These are phyloP conservation scores for Astraeus odoratus DNA, from an alignment of 768 basidiomycete species.

Conservation along the genomic window DNA sequence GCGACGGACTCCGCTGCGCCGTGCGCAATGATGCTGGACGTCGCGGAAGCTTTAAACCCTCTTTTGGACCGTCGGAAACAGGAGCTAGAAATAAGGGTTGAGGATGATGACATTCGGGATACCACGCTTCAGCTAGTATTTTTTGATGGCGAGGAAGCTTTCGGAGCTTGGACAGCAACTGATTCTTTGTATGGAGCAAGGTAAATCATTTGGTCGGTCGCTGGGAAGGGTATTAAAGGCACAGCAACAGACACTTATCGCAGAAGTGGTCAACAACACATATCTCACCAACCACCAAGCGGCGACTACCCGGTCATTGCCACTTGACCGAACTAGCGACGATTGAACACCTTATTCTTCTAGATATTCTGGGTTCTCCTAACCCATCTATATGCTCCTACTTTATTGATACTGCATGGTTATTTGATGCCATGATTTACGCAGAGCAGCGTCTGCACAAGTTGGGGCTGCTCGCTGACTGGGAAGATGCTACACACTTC, in stretches of 20 bases:
- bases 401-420: constrained; percentile 86
- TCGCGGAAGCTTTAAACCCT: constrained; percentile 77
- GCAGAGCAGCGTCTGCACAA: constrained; percentile 68
- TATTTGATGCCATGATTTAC: constrained; percentile 70
- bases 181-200: constrained; percentile 94
- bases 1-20: constrained; percentile 97
- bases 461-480: constrained; percentile 52
- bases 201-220: constrained; percentile 31
- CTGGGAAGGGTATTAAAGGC: not conserved
- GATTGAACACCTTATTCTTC: constrained; percentile 87
- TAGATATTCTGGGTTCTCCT: constrained; percentile 84
- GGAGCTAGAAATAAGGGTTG: constrained; percentile 50
- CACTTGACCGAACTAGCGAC: constrained; percentile 57
- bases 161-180: constrained; percentile 76
- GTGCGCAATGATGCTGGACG: constrained; percentile 89
- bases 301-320: constrained; percentile 48
- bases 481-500: constrained; percentile 35
- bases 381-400: constrained; percentile 74
- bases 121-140: constrained; percentile 90
- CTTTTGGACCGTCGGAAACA: constrained; percentile 56
- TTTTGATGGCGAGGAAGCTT: constrained; percentile 98
- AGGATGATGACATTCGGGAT: constrained; percentile 73
- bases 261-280: constrained; percentile 74
- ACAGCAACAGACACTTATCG: constrained; percentile 68
- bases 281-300: constrained; percentile 51